phyloP scores from a whole-genome alignment of 257 asterid genomes.

The Gardenia jasminoides region DNA sequence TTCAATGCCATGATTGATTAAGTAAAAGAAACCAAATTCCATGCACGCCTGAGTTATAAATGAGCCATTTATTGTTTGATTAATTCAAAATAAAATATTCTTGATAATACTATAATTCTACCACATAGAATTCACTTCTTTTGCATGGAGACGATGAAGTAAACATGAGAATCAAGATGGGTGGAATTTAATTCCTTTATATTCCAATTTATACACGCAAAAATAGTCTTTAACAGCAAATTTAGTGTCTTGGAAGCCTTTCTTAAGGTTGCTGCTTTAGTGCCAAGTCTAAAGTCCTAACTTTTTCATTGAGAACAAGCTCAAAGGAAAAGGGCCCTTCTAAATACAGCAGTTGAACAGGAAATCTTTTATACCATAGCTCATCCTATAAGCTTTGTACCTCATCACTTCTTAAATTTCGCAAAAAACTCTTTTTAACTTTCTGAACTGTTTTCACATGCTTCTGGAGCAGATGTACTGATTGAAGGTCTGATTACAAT shows the following conservation, averaged over 20 bases:
- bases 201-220: not conserved
- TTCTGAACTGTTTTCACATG: not conserved
- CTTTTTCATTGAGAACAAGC: not conserved
- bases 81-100: not conserved
- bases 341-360: not conserved
- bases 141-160: not conserved
- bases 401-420: not conserved
- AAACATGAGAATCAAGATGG: not conserved
- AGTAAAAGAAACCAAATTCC: conserved; percentile 59
- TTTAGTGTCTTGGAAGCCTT: not conserved
- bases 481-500: too few relatives aligned
- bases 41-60: conserved; percentile 40
- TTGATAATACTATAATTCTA: not conserved
- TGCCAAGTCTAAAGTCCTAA: not conserved
- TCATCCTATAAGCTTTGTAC: not conserved
- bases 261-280: not conserved
- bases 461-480: too few relatives aligned
- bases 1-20: conserved; percentile 56
- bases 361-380: not conserved
- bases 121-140: not conserved
- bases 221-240: not conserved
- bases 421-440: too few relatives aligned
- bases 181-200: not conserved
- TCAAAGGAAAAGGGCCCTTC: not conserved
- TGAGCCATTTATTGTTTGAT: not conserved